Evolutionary conservation across 2,329 filamentous ascomycete genomes (phyloP), one percentile per base, ranked within the genome.

Genomic region (Macrophomina pseudophaseolina): DNA sequence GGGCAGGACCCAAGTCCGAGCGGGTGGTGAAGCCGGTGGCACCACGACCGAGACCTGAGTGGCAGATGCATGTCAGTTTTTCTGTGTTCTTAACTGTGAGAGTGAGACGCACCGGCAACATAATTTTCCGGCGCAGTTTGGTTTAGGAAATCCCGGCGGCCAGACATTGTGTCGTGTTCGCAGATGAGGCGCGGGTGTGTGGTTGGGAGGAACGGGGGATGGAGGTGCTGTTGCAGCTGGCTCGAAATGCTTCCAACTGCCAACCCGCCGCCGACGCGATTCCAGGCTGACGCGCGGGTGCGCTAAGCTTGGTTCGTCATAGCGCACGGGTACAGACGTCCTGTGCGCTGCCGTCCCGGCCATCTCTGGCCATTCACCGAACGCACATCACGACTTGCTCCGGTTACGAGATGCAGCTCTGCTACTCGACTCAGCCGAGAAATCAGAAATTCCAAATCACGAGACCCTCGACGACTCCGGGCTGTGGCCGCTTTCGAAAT

Each of bases 21-120:
- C 96, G 89, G 48, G 95, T 99, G 16, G 95, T 98, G 82, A 99
- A 99, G 68, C 96, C 95, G 7, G 95, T 99, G 28, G 96, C 96
- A 81, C 95, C 95, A 85, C 96, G 91, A 81, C 95, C 95, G 70
- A 99, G 89, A 87, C 95, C 23, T 23, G 23, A 23, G 3, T 2
- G 23, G 23, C 23, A 23, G 23, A 23, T 23, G 23, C 23, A 23
- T 23, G 23, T 23, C 23, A 23, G 23, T 23, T 23, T 23, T 23
- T 23, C 23, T 23, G 23, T 23, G 1, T 23, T 23, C 23, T 23
- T 23, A 3, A 2, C 23, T 23, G 23, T 23, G 23, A 3, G 23
- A 23, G 23, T 23, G 23, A 23, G 23, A 23, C 23, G 23, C 23
- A 23, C 23, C 95, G 70, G 95, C 95, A 70, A 99, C 94, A 72